A percentile compares a stretch with the other conserved stretches of the same genome.
Evolutionary conservation across 1,284 basidiomycete genomes (phyloP).

Genomic region (Ceratobasidium sp.): DNA sequence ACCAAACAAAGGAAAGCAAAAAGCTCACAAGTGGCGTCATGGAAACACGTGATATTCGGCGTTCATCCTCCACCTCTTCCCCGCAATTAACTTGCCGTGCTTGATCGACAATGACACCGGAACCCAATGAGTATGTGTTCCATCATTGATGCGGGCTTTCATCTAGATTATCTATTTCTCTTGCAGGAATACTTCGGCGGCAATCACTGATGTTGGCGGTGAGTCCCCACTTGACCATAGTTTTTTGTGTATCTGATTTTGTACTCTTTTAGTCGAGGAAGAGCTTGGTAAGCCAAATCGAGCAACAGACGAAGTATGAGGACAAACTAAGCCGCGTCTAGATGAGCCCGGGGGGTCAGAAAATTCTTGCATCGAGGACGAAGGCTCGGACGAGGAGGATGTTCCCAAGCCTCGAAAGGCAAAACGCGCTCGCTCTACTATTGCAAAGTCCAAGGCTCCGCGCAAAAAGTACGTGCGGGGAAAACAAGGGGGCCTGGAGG

Average conservation of each 20-base stretch:
- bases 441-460: neutral
- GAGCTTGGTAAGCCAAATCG: neutral
- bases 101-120: too few relatives aligned
- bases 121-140: too few relatives aligned
- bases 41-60: too few relatives aligned
- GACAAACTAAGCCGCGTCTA: neutral
- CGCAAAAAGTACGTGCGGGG: neutral
- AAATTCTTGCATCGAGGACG: neutral
- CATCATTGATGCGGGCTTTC: too few relatives aligned
- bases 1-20: too few relatives aligned
- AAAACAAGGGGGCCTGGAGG: constrained; percentile 3
- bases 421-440: neutral
- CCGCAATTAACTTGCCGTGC: neutral
- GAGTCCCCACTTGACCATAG: neutral
- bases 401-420: neutral
- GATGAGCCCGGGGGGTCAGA: neutral
- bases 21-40: too few relatives aligned
- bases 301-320: too few relatives aligned
- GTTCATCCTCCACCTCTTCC: too few relatives aligned
- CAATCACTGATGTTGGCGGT: neutral
- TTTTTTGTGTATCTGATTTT: neutral
- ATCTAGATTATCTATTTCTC: too few relatives aligned
- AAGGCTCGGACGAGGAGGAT: neutral
- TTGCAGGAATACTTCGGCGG: too few relatives aligned
- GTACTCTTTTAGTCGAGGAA: neutral